phyloP scores from a whole-genome alignment of 108 stramenopile genomes.

The Stephanodiscus minutulus region DNA sequence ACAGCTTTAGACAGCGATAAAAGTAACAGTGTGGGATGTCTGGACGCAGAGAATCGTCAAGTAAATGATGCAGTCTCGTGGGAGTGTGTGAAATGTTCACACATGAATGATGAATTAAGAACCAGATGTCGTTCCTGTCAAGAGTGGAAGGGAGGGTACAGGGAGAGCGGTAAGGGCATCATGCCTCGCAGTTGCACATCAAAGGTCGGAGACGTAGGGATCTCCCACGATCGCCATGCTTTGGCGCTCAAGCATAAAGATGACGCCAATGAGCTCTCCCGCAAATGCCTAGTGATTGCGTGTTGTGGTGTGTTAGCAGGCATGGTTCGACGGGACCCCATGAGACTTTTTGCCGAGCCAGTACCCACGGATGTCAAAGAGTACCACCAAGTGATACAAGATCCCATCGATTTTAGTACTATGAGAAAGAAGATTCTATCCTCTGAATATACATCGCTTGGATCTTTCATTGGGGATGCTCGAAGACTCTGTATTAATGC shows the following conservation, averaged over 20 bases:
- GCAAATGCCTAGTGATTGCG: conserved; percentile 62
- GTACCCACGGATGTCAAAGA: conserved; percentile 63
- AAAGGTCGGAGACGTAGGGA: conserved; percentile 10
- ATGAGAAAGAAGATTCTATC: conserved; percentile 64
- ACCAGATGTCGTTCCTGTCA: conserved; percentile 14
- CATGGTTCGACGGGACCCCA: conserved; percentile 76
- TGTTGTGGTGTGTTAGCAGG: conserved; percentile 70
- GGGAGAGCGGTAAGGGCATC: conserved; percentile 8
- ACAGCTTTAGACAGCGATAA: conserved; percentile 25
- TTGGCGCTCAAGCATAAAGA: conserved; percentile 57
- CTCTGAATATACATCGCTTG: conserved; percentile 64
- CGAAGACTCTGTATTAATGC: conserved; percentile 72
- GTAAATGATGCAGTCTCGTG: conserved; percentile 4
- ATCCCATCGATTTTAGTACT: conserved; percentile 78
- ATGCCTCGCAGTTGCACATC: conserved; percentile 18
- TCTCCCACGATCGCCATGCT: conserved; percentile 20
- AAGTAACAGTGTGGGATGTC: conserved; percentile 12
- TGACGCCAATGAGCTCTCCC: conserved; percentile 58
- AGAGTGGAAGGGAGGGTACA: conserved; percentile 11
- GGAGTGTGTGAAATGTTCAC: conserved; percentile 13
- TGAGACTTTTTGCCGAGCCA: conserved; percentile 78
- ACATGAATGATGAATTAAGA: conserved; percentile 11
- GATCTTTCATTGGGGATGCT: conserved; percentile 71
- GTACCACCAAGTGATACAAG: conserved; percentile 63
- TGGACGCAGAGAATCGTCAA: conserved; percentile 3